These are phyloP conservation scores for Dorcoceras hygrometricum DNA, from an alignment of 257 asterid genomes.

Conservation along the genomic window DNA sequence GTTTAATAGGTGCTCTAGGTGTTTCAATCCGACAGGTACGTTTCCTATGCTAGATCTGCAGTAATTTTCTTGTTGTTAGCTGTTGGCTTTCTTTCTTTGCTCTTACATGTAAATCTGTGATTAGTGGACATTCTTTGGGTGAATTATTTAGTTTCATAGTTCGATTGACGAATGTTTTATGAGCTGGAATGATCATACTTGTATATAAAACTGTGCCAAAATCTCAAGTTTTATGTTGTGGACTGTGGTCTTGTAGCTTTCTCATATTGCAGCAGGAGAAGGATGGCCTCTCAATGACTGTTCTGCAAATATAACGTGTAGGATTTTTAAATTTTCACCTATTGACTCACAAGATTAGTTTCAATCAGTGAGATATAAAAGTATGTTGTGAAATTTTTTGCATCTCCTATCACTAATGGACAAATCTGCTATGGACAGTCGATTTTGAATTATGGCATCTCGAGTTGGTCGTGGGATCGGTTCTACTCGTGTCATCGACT, in stretches of 20 bases:
- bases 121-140: not conserved
- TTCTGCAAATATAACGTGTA: slow-evolving; percentile 59
- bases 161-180: slow-evolving; percentile 4
- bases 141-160: not conserved
- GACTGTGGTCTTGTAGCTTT: slow-evolving; percentile 44
- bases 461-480: slow-evolving; percentile 67
- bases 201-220: slow-evolving; percentile 1
- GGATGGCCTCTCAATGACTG: slow-evolving; percentile 74
- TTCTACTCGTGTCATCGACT: slow-evolving; percentile 61
- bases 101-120: not conserved
- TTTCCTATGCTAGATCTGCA: not conserved
- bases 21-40: slow-evolving; percentile 67
- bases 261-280: slow-evolving; percentile 61
- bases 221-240: slow-evolving; percentile 13
- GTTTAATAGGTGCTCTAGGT: slow-evolving; percentile 59
- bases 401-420: not conserved
- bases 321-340: slow-evolving; percentile 17
- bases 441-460: slow-evolving; percentile 69
- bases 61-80: slow-evolving; percentile 7
- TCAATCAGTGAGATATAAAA: not conserved
- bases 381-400: not conserved
- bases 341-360: slow-evolving; percentile 1
- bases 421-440: slow-evolving; percentile 48
- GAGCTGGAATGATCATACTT: not conserved
- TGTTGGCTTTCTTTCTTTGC: not conserved